These are phyloP conservation scores for Hygrophorus pudorinus DNA, from an alignment of 768 basidiomycete species.

Conservation along the genomic window DNA sequence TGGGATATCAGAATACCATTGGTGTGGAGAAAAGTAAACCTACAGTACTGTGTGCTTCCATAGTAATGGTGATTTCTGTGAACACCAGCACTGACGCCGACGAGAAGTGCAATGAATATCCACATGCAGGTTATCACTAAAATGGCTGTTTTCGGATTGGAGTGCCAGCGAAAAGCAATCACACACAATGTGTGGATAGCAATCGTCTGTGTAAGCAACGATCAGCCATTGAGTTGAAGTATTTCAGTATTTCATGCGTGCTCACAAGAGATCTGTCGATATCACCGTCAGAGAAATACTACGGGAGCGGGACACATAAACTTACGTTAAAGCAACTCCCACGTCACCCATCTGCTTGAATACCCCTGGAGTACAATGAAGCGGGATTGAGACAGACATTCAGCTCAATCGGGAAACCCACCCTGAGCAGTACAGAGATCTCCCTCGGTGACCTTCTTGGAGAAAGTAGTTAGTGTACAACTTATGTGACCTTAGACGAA, in stretches of 20 bases:
- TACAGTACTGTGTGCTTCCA: constrained; percentile 26
- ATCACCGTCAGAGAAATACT: neutral
- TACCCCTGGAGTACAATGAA: constrained; percentile 15
- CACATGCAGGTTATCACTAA: constrained; percentile 23
- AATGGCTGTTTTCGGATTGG: constrained; percentile 18
- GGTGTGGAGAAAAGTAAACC: neutral
- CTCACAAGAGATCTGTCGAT: constrained; percentile 1
- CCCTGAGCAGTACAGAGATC: constrained; percentile 26
- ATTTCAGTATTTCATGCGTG: neutral
- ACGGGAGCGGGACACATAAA: constrained; percentile 7
- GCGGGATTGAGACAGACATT: neutral
- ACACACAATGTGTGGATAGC: constrained; percentile 30
- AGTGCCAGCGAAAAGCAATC: constrained; percentile 23
- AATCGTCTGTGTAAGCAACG: constrained; percentile 16
- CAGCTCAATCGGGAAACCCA: constrained; percentile 2
- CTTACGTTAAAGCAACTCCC: constrained; percentile 28
- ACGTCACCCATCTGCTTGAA: constrained; percentile 31
- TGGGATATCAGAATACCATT: neutral
- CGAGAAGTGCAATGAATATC: constrained; percentile 23
- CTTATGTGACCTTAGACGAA: neutral
- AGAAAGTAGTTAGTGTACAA: neutral
- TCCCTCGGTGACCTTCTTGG: constrained; percentile 21
- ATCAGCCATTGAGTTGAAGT: neutral
- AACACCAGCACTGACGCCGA: constrained; percentile 20
- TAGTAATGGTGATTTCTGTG: constrained; percentile 25